Conservation (phyloP, 805 yeast genomes). For the Metschnikowia orientalis region DNA sequence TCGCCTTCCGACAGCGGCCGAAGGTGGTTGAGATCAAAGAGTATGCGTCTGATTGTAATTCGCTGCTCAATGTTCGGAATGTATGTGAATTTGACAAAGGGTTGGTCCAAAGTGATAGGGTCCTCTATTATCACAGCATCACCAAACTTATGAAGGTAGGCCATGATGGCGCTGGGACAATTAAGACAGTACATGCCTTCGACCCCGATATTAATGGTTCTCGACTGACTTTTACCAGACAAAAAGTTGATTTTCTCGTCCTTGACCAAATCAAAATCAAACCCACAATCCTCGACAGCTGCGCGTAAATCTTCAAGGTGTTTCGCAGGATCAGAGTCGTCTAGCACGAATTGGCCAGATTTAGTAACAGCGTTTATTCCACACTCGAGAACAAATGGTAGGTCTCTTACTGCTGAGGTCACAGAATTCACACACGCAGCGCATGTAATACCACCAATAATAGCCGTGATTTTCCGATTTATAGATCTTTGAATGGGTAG, state of each 20-base stretch:
- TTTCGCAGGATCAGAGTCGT: constrained; percentile 28
- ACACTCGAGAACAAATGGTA: constrained; percentile 51
- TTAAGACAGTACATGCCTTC: constrained; percentile 68
- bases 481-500: constrained; percentile 51
- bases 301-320: constrained; percentile 42
- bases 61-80: constrained; percentile 45
- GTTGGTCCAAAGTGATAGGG: constrained; percentile 50
- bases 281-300: constrained; percentile 63
- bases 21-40: constrained; percentile 45
- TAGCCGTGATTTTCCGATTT: constrained; percentile 51
- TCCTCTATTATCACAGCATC: constrained; percentile 53
- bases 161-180: constrained; percentile 57
- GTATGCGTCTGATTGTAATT: constrained; percentile 52
- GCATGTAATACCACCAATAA: constrained; percentile 73
- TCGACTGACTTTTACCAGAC: constrained; percentile 44
- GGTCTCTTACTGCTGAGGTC: constrained; percentile 38
- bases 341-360: constrained; percentile 58
- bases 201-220: constrained; percentile 54
- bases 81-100: constrained; percentile 61
- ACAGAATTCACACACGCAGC: constrained; percentile 65
- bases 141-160: constrained; percentile 49
- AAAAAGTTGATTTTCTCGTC: constrained; percentile 43
- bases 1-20: constrained; percentile 24
- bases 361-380: constrained; percentile 58
- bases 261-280: constrained; percentile 49